Base-by-base conservation (phyloP, 2,329 filamentous ascomycete species). In the Ophiosphaerella narmari region DNA sequence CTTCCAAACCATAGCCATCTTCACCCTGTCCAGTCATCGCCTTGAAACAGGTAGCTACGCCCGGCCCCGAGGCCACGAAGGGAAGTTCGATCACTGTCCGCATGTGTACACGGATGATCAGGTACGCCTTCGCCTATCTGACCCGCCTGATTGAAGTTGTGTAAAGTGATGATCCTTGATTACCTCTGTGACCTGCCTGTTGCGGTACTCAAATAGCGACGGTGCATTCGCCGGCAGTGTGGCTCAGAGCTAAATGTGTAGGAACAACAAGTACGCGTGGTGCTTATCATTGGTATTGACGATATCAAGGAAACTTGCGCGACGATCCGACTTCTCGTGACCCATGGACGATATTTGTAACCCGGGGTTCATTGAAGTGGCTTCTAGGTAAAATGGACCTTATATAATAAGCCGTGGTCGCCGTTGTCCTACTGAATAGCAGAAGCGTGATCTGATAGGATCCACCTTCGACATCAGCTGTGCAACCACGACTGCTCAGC, bases 261-360 rank as follows among this genome's bases (percentile, higher is more conserved):
- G 41, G 38, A 12, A 35, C 37, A 23, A 24, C 43, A 16, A 16
- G 47, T 38, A 48, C 52, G 58, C 64, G 64, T 70, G 65, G 62
- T 53, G 52, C 51, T 59, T 63, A 61, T 63, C 56, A 66, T 67
- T 70, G 65, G 67, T 23, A 39, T 61, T 48, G 43, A 39, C 39
- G 55, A 49, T 42, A 37, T 37, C 3, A 45, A 26, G n/a, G 41
- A 14, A 24, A 36, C 26, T 8, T 29, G 26, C 4, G 6, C 26
- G 26, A 29, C 26, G 26, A 29, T 11, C 26, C 18, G 18, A 21
- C 18, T 21, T 21, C 18, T 5, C 18, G 18, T 21, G 18, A 21
- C 18, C 18, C 18, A 21, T 21, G 18, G 18, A 21, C 18, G 18
- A 29, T 6, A 8, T 29, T 29, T 29, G 6, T 11, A 6, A 4